Base-by-base conservation (phyloP, 176 grass and related monocot genomes). In the Aegilops tauschii region DNA sequence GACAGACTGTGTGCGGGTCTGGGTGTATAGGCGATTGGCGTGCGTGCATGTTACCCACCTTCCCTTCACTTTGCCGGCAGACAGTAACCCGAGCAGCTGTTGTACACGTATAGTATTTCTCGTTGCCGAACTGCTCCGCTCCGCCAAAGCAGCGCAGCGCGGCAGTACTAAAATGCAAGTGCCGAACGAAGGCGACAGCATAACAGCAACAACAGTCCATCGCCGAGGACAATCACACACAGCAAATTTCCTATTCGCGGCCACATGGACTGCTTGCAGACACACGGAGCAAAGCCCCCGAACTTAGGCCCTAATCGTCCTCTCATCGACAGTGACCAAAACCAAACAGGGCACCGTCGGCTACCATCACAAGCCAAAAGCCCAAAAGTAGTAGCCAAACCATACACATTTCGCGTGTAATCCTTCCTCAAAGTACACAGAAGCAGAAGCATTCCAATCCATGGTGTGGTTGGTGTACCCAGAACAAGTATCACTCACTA, bases 401-500 rank as follows among this genome's bases (percentile, higher is more conserved):
- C 34, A 71, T 39, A 12, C 35, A 71, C 9, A 35, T 71, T 71
- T 39, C 68, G 68, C 21, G 9, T n/a, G 65, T 32, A 70, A 21
- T 39, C 7, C 28, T 67, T 32, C 12, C 17, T 8, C 64, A 54
- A 54, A 7, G 50, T 18, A 54, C 50, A 54, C 42, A 75, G 13
- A 49, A 30, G 13, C 44, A 20, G 45, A 49, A 47, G 5, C 71
- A 74, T 74, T 6, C 44, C 6, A 73, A 42, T 73, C 12, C 70
- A 73, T 73, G 39, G 23, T 65, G 74, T 7, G 16, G 49, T 52
- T 56, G n/a, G 20, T 56, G 9, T 11, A 39, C 37, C 37, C 37
- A 32, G 67, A 87, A 83, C 58, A 83, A 61, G 80, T 83, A 80
- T 83, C 27, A 54, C 56, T 59, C 56, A 62, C 68, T 76, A 76